Percentiles rank a stretch among this genome's conserved stretches.
Evolutionary conservation across 345 rosid species (phyloP).

Genomic region (Garcia nutans): DNA sequence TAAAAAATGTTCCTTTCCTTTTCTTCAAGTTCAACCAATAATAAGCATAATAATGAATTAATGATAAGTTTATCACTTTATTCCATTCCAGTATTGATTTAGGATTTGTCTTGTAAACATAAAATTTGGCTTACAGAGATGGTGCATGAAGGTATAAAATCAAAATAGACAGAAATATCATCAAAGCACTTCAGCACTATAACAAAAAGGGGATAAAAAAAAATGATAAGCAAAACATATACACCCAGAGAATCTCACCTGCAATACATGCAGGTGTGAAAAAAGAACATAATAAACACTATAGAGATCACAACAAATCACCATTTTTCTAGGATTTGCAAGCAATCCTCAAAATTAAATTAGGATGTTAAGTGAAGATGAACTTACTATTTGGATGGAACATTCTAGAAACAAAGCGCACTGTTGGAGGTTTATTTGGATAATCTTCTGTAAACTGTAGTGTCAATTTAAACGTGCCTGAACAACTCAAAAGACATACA

Average conservation of each 20-base stretch:
- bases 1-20: too few relatives aligned
- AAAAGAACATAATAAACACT: not conserved
- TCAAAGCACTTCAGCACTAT: too few relatives aligned
- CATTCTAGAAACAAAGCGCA: constrained; percentile 60
- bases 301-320: not conserved
- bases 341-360: not conserved
- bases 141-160: too few relatives aligned
- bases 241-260: not conserved
- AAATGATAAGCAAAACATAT: not conserved
- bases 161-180: too few relatives aligned
- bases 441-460: constrained; percentile 59
- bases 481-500: constrained; percentile 8
- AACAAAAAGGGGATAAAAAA: too few relatives aligned
- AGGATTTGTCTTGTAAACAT: too few relatives aligned
- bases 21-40: too few relatives aligned
- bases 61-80: too few relatives aligned
- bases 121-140: too few relatives aligned
- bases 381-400: constrained; percentile 60
- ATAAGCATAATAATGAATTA: too few relatives aligned
- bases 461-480: constrained; percentile 61
- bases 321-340: not conserved
- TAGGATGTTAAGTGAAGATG: not conserved
- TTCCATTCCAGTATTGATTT: too few relatives aligned
- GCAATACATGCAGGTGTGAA: not conserved
- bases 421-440: constrained; percentile 61